phyloP scores from a whole-genome alignment of 2,329 filamentous ascomycete genomes.

The Cladosporium cucumerinum region DNA sequence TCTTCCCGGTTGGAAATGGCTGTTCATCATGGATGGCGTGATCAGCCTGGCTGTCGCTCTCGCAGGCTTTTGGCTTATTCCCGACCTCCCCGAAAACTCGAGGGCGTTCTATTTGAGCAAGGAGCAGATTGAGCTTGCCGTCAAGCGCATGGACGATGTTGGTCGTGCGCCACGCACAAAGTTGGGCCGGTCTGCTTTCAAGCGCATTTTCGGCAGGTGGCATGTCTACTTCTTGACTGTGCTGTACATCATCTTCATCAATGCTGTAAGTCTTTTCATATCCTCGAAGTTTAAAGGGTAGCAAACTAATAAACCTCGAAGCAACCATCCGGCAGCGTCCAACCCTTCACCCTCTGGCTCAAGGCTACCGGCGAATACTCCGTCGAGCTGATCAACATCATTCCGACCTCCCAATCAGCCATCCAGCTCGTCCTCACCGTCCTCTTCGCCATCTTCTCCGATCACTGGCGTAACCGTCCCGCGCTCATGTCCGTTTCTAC shows the following conservation, averaged over 20 bases:
- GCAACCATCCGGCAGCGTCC: slow-evolving; percentile 12
- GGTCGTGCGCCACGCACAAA: slow-evolving; percentile 44
- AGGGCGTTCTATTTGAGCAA: slow-evolving; percentile 44
- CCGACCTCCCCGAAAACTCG: slow-evolving; percentile 51
- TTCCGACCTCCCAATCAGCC: slow-evolving; percentile 50
- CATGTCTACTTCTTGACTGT: slow-evolving; percentile 59
- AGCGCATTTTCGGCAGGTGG: slow-evolving; percentile 62
- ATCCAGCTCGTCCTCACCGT: slow-evolving; percentile 59
- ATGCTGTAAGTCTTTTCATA: slow-evolving; percentile 41
- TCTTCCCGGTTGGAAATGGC: slow-evolving; percentile 53
- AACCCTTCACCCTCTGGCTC: slow-evolving; percentile 37
- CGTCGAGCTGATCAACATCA: slow-evolving; percentile 55
- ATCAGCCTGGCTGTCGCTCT: slow-evolving; percentile 54
- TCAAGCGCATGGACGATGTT: slow-evolving; percentile 50
- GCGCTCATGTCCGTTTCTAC: slow-evolving; percentile 57
- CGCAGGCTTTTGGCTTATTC: slow-evolving; percentile 48
- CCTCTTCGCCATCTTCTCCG: slow-evolving; percentile 64
- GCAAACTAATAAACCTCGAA: background rate
- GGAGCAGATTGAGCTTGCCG: slow-evolving; percentile 39
- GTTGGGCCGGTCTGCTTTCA: slow-evolving; percentile 43
- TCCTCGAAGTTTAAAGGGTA: slow-evolving; percentile 14
- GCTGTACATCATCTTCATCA: slow-evolving; percentile 64
- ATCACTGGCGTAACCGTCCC: slow-evolving; percentile 58
- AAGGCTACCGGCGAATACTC: slow-evolving; percentile 44
- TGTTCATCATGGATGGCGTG: slow-evolving; percentile 51